These are phyloP conservation scores for Leishmania tarentolae DNA, from an alignment of 208 protist genomes.

Conservation along the genomic window DNA sequence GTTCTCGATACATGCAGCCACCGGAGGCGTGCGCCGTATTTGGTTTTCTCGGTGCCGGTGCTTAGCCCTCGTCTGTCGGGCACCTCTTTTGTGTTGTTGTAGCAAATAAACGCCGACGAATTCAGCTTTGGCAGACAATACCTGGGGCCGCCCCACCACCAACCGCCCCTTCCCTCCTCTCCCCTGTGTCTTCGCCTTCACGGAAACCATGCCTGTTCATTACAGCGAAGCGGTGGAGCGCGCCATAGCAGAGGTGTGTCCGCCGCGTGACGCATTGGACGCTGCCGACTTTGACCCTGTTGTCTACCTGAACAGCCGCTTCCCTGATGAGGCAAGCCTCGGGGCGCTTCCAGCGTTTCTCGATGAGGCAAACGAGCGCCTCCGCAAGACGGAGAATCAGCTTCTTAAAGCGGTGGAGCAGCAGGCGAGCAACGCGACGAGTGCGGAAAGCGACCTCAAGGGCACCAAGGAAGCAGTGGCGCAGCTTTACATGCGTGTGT, in stretches of 20 bases:
- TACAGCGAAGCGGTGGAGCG: slow-evolving; percentile 82
- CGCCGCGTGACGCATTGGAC: slow-evolving; percentile 79
- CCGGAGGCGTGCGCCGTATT: neutral
- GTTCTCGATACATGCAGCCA: neutral
- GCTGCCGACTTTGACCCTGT: slow-evolving; percentile 91
- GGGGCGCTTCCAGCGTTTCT: slow-evolving; percentile 82
- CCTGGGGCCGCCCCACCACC: neutral
- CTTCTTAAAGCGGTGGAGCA: slow-evolving; percentile 91
- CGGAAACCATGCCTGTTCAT: slow-evolving; percentile 34
- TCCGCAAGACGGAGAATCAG: slow-evolving; percentile 86
- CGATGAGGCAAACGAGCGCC: slow-evolving; percentile 80
- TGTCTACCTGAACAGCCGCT: slow-evolving; percentile 93
- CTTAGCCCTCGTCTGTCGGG: neutral
- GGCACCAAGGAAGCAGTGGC: slow-evolving; percentile 86
- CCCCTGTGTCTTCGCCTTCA: neutral
- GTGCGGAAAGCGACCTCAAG: slow-evolving; percentile 84
- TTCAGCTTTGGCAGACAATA: neutral
- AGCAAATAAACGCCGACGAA: neutral
- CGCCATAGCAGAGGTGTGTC: slow-evolving; percentile 82
- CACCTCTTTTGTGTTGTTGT: neutral
- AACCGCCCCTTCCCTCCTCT: neutral
- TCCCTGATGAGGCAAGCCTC: slow-evolving; percentile 90
- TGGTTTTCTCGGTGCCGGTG: neutral
- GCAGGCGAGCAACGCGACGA: slow-evolving; percentile 77
- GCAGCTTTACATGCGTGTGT: slow-evolving; percentile 87